A percentile compares a stretch with the other conserved stretches of the same genome.
These are phyloP conservation scores for Fraxinus baroniana DNA, from an alignment of 305 asterid species.

Conservation along the genomic window DNA sequence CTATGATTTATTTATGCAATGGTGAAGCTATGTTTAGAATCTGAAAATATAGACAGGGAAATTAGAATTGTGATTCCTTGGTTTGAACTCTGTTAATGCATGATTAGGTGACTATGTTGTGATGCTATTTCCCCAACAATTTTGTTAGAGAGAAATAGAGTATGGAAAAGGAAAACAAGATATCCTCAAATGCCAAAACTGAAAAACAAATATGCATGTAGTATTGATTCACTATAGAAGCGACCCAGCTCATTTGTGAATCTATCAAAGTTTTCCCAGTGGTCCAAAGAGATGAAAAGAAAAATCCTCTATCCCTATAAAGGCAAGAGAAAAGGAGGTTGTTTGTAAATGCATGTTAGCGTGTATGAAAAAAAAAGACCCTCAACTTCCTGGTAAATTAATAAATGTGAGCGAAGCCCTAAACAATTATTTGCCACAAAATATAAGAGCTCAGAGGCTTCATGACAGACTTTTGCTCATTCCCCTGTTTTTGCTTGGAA, in stretches of 20 bases:
- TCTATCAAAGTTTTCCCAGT: background rate
- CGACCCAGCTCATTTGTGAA: background rate
- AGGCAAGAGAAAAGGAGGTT: background rate
- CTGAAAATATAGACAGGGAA: too few species aligned
- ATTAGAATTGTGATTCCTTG: too few species aligned
- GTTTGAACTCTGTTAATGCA: too few species aligned
- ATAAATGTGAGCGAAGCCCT: background rate
- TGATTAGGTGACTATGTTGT: too few species aligned
- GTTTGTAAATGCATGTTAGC: background rate
- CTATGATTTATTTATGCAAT: too few species aligned
- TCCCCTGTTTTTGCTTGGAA: background rate
- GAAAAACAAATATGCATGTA: background rate
- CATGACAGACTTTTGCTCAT: background rate
- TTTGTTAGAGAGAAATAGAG: background rate
- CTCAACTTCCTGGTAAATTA: background rate
- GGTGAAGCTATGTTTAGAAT: too few species aligned
- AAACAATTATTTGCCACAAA: background rate
- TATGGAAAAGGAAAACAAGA: background rate
- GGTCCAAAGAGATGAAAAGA: background rate
- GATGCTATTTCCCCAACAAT: too few species aligned
- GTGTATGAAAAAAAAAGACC: too few species aligned
- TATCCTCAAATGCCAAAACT: slow-evolving; percentile 2
- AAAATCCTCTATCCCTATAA: background rate
- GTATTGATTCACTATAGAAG: background rate
- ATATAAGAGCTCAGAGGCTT: background rate